Base-by-base conservation (phyloP, 1,139 yeast genomes). In the Suhomyces anneliseae region DNA sequence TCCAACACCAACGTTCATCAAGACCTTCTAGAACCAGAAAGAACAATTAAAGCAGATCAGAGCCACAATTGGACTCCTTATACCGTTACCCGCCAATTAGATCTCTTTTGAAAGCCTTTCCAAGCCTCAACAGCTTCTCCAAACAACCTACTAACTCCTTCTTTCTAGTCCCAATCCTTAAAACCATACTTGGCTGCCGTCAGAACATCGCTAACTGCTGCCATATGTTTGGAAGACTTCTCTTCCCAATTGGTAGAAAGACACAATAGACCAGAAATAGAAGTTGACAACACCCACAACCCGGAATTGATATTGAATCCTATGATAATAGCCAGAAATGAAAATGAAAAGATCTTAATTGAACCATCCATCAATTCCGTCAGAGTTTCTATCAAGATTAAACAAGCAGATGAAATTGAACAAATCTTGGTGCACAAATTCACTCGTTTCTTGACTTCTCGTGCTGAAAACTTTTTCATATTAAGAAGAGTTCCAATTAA, bases 331-430 rank as follows among this genome's bases (percentile, higher is more conserved):
- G 86, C 97, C 4, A 83, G 99, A 70, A 93, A 95, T 64, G 98
- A 92, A 64, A 87, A 90, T 61, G 99, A 93, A 68, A 82, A 83
- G 63, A 95, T 93, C 38, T 72, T 93, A 57, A 93, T 93, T 59
- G 99, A 93, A 66, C 92, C 98, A 10, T 87, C 96, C 53, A 86
- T 93, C 65, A 93, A 93, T 69, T 87, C 96, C 1, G 84, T 86
- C 27, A 81, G 99, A 62, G 87, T 93, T 32, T 87, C 95, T 42
- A 87, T 93, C 59, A 87, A 87, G 65, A 93, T 93, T 68, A 93
- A 93, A 67, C 99, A 93, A 68, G 96, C 97, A 8, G 99, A 93
- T 67, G 99, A 93, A 67, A 93, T 95, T 64, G 99, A 93, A 70
- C 87, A 83, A 59, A 90, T 93, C 50, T 77, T 93, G 57, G 99